Conservation (phyloP, 2,329 filamentous ascomycete species). For the Aspergillus sp. region DNA sequence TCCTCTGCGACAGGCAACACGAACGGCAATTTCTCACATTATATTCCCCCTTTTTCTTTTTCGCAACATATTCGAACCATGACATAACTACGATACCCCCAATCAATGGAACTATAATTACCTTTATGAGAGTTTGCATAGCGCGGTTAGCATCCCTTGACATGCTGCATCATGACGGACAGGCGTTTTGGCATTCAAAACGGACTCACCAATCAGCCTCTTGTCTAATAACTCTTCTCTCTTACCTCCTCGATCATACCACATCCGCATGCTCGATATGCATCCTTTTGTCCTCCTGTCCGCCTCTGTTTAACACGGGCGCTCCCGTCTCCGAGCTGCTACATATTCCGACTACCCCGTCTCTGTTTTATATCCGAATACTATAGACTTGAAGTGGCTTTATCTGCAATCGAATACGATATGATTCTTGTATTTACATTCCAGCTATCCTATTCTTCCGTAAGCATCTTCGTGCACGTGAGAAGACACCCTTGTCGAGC, state of each 20-base stretch:
- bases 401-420: background rate
- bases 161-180: conserved; percentile 37
- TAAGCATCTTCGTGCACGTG: background rate
- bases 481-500: background rate
- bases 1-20: background rate
- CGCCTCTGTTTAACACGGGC: background rate
- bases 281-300: background rate
- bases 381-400: background rate
- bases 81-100: conserved; percentile 42
- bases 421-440: background rate
- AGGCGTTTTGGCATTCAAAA: conserved; percentile 37
- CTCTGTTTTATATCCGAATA: background rate
- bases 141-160: conserved; percentile 41
- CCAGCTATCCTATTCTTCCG: background rate
- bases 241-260: background rate
- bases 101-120: conserved; percentile 31
- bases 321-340: background rate
- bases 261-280: conserved; percentile 4
- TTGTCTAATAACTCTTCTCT: conserved; percentile 9
- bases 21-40: conserved; percentile 8
- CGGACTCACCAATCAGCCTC: background rate
- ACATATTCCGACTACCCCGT: background rate
- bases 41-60: conserved; percentile 13
- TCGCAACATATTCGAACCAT: conserved; percentile 23
- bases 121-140: conserved; percentile 41